Evolutionary conservation across 2,329 filamentous ascomycete genomes (phyloP).

Genomic region (Lachnellula cervina): DNA sequence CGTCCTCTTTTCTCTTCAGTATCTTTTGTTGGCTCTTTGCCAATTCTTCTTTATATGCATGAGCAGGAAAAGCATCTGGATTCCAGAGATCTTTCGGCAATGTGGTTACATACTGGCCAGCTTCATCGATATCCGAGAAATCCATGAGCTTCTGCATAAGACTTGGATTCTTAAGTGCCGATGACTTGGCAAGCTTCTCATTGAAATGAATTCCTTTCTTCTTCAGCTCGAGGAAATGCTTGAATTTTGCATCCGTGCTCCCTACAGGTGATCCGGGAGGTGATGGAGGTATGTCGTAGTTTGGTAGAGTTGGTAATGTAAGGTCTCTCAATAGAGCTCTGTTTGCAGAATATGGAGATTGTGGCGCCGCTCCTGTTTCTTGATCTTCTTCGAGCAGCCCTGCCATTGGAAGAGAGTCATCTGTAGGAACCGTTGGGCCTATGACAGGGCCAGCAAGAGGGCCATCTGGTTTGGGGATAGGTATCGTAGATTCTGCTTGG

Average conservation of each 20-base stretch:
- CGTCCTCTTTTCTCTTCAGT: conserved; percentile 28
- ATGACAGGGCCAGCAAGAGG: conserved; percentile 26
- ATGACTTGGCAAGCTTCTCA: conserved; percentile 60
- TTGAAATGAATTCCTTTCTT: conserved; percentile 75
- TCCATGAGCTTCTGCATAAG: conserved; percentile 67
- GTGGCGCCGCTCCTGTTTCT: conserved; percentile 21
- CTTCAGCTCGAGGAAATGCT: conserved; percentile 72
- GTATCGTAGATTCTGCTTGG: not conserved
- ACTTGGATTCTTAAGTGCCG: conserved; percentile 66
- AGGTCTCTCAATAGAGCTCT: conserved; percentile 64
- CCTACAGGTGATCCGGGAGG: conserved; percentile 57
- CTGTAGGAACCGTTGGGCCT: conserved; percentile 24
- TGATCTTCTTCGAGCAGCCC: conserved; percentile 27
- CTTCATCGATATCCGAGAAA: conserved; percentile 55
- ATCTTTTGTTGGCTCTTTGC: conserved; percentile 40
- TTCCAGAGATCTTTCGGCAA: conserved; percentile 54
- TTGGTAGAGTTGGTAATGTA: conserved; percentile 66
- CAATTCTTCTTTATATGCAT: conserved; percentile 48
- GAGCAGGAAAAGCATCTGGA: conserved; percentile 49
- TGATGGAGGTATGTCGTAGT: conserved; percentile 70
- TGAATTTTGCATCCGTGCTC: conserved; percentile 60
- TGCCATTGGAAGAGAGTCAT: conserved; percentile 10
- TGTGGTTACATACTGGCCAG: conserved; percentile 63
- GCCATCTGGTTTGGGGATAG: conserved; percentile 14
- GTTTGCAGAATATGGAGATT: conserved; percentile 63